phyloP scores from a whole-genome alignment of 306 rosid species.

The Abrus pulchellus region DNA sequence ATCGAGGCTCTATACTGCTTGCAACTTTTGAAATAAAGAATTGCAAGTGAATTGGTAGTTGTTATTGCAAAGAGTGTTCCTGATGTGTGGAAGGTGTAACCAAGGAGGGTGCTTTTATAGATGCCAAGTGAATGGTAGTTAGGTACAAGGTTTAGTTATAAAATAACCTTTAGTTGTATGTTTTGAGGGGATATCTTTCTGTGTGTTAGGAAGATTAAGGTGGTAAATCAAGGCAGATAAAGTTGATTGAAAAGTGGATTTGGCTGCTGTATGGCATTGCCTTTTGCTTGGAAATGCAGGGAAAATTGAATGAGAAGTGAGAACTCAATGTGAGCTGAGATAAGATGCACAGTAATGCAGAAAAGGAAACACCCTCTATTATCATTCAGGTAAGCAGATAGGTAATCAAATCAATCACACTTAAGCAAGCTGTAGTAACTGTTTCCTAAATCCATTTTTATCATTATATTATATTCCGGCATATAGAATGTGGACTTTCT shows the following conservation, averaged over 20 bases:
- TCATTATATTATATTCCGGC: neutral
- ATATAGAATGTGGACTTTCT: neutral
- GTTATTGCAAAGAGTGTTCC: conserved; percentile 9
- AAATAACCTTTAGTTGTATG: conserved; percentile 26
- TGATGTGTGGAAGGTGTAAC: conserved; percentile 44
- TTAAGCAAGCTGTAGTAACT: conserved; percentile 34
- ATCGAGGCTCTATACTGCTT: neutral
- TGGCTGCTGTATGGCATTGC: conserved; percentile 32
- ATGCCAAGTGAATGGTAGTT: conserved; percentile 31
- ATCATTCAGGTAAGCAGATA: conserved; percentile 46
- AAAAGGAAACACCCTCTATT: conserved; percentile 20
- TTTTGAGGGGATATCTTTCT: conserved; percentile 39
- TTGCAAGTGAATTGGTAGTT: neutral
- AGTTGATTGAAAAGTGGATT: conserved; percentile 46
- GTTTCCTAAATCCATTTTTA: conserved; percentile 18
- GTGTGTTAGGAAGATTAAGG: conserved; percentile 46
- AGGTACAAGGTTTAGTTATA: conserved; percentile 51
- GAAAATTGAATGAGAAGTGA: conserved; percentile 44
- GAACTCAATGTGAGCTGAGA: conserved; percentile 34
- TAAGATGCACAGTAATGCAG: conserved; percentile 29
- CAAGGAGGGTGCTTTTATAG: conserved; percentile 46
- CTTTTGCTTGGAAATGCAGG: conserved; percentile 48
- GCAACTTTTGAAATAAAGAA: neutral
- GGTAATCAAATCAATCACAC: conserved; percentile 49
- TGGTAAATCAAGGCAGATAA: conserved; percentile 41